Base-by-base conservation (phyloP, 164 flowering plant genomes). In the Chloranthus sessilifolius region DNA sequence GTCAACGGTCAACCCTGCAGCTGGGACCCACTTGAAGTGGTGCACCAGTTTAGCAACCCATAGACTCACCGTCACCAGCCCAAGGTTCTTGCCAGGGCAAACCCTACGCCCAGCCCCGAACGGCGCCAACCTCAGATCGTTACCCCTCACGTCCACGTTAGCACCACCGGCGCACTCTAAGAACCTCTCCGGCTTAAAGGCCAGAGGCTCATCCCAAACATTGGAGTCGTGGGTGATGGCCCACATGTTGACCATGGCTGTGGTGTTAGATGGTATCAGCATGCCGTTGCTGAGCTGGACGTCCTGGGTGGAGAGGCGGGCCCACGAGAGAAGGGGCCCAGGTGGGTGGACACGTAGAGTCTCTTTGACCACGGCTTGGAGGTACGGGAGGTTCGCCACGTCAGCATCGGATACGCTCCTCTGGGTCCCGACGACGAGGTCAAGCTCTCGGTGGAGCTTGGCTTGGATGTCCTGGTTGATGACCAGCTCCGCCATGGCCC, bases 201-300 rank as follows among this genome's bases (percentile, higher is more conserved):
- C 33, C 36, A 21, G 9, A 0, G 89, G 69, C 0, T 77, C 65
- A 0, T 34, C 47, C 89, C 89, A 82, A 3, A 77, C 63, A 0
- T 43, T 36, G 5, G 65, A 34, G 62, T 82, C 85, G 31, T 75
- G 81, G 5, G 85, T 66, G 28, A 82, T 82, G 40, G 85, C 78
- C 85, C 85, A 82, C 85, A 82, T 82, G 79, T 82, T 82, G 15
- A 82, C 83, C 85, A 82, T 82, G 0, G 89, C 81, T 0, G 76
- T 75, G 7, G 89, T 82, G 29, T 56, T 43, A 5, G 73, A 65
- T 0, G 85, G 89, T 14, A 82, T 46, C 1, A 70, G 50, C 78
- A 77, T 69, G 1, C 72, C 74, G 17, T 70, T 64, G 73, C 76
- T 66, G 50, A 82, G 72, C 4, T 65, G 70, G 54, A 72, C 76